These are phyloP conservation scores for Chloris gayana DNA, from an alignment of 176 grass and related monocot species.

Conservation along the genomic window DNA sequence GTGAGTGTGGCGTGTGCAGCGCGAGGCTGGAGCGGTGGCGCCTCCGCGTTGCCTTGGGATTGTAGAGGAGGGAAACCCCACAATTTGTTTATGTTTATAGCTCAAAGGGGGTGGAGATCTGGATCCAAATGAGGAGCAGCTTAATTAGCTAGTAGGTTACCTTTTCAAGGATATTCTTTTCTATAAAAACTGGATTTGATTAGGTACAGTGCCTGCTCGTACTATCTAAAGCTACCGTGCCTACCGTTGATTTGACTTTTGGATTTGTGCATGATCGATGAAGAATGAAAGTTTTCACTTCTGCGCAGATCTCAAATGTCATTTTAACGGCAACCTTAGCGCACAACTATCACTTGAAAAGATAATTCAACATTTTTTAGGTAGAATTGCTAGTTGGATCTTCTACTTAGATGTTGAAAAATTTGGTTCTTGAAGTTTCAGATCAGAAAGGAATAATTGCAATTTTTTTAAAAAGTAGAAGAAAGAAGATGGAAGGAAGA, in stretches of 20 bases:
- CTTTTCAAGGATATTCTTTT: slow-evolving; percentile 58
- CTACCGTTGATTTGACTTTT: neutral
- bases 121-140: slow-evolving; percentile 60
- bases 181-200: slow-evolving; percentile 52
- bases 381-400: neutral
- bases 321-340: neutral
- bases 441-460: slow-evolving; percentile 40
- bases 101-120: slow-evolving; percentile 79
- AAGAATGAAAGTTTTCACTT: neutral
- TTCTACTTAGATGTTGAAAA: slow-evolving; percentile 5
- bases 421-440: slow-evolving; percentile 40
- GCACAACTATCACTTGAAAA: neutral
- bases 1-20: slow-evolving; percentile 4
- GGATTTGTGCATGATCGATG: neutral
- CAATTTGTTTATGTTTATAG: slow-evolving; percentile 99
- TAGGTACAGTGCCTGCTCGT: slow-evolving; percentile 17
- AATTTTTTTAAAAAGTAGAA: slow-evolving; percentile 11
- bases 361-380: neutral
- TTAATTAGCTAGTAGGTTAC: too few species aligned
- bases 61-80: slow-evolving; percentile 74
- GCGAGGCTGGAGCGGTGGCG: slow-evolving; percentile 36
- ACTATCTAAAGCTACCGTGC: neutral
- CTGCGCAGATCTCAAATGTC: neutral
- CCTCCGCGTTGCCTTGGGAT: slow-evolving; percentile 67
- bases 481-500: slow-evolving; percentile 64